Percentiles rank a stretch among this genome's conserved stretches.
Evolutionary conservation across 495 filamentous ascomycete species (phyloP).

Genomic region (Neurospora sp.): DNA sequence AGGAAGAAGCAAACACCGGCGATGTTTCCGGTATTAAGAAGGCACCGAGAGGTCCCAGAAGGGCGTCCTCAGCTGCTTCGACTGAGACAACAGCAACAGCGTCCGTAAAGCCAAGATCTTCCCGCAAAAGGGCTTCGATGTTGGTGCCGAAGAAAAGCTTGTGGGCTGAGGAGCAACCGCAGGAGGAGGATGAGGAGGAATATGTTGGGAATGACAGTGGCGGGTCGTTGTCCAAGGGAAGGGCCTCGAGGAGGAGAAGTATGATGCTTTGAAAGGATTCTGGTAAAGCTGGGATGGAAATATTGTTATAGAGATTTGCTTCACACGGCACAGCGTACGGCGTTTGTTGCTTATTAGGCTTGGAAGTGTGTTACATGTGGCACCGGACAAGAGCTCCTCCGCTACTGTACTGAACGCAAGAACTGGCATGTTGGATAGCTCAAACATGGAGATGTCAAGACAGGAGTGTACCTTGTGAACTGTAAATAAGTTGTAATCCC

Average conservation of each 20-base stretch:
- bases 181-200: conserved; percentile 3
- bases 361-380: not conserved
- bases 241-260: conserved; percentile 34
- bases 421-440: not conserved
- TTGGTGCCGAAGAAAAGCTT: conserved; percentile 24
- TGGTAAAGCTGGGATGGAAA: not conserved
- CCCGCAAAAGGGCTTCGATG: conserved; percentile 33
- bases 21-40: not conserved
- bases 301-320: not conserved
- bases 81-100: not conserved
- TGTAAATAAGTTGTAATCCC: not conserved
- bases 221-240: conserved; percentile 3
- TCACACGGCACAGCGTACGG: not conserved
- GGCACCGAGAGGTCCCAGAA: conserved; percentile 5
- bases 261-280: conserved; percentile 43
- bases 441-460: not conserved
- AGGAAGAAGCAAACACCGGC: conserved; percentile 1
- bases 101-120: conserved; percentile 9
- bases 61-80: conserved; percentile 3
- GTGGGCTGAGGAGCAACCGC: not conserved
- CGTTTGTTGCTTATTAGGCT: not conserved
- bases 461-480: not conserved
- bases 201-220: conserved; percentile 1
- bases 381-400: not conserved
- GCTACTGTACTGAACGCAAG: not conserved